Evolutionary conservation across 495 filamentous ascomycete species (phyloP).

Genomic region (Cercophora sp.): DNA sequence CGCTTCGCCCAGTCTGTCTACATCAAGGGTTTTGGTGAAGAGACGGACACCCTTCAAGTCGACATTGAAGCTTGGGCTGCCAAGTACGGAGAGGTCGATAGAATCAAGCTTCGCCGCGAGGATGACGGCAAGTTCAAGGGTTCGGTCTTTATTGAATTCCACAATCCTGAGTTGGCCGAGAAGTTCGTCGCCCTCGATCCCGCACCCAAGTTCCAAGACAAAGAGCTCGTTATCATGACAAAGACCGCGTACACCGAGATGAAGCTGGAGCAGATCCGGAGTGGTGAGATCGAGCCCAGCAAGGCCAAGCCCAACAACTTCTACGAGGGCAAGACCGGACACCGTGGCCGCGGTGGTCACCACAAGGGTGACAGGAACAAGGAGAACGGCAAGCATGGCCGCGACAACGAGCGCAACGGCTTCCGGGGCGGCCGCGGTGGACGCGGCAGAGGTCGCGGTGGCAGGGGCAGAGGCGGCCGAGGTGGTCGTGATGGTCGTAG

Average conservation of each 20-base stretch:
- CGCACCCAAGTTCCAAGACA: constrained; percentile 76
- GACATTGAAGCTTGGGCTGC: constrained; percentile 91
- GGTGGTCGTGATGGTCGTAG: not conserved
- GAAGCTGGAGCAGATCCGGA: constrained; percentile 71
- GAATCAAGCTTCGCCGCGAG: constrained; percentile 84
- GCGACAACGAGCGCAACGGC: constrained; percentile 62
- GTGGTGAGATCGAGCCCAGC: constrained; percentile 61
- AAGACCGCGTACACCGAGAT: constrained; percentile 83
- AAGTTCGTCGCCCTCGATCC: constrained; percentile 73
- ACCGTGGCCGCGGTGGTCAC: constrained; percentile 32
- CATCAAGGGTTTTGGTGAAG: constrained; percentile 83
- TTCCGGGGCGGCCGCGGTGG: constrained; percentile 44
- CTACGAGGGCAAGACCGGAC: constrained; percentile 36
- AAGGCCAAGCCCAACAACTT: constrained; percentile 20
- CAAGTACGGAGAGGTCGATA: constrained; percentile 70
- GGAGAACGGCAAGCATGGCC: constrained; percentile 30
- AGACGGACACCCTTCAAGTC: constrained; percentile 73
- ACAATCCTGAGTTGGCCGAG: constrained; percentile 65
- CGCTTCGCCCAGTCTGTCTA: constrained; percentile 42
- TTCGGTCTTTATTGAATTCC: constrained; percentile 91
- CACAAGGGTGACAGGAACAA: constrained; percentile 61
- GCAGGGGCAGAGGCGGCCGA: constrained; percentile 35
- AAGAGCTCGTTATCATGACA: constrained; percentile 69
- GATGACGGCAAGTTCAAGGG: constrained; percentile 73
- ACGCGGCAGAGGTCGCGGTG: constrained; percentile 40